phyloP scores from a whole-genome alignment of 495 filamentous ascomycete genomes.

The Aspergillus mulundensis region DNA sequence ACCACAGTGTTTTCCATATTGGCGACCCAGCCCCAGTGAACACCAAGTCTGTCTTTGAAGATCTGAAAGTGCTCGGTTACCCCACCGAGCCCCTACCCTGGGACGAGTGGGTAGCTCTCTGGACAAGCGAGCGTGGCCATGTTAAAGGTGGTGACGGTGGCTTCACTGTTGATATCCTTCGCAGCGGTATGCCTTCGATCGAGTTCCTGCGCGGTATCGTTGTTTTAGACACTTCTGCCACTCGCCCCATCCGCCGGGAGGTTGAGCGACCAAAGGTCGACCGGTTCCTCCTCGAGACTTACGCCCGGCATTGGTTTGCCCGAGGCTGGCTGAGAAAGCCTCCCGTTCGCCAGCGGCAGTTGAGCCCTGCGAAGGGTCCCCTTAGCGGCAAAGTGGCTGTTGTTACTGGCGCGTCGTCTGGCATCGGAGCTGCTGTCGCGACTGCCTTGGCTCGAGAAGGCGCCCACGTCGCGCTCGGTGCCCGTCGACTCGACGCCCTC shows the following conservation, averaged over 20 bases:
- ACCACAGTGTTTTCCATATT: conserved; percentile 59
- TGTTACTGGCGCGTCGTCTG: conserved; percentile 48
- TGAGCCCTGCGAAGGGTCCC: conserved; percentile 37
- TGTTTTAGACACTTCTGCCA: conserved; percentile 56
- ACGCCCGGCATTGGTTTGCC: conserved; percentile 66
- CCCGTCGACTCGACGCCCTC: conserved; percentile 57
- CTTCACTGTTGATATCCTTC: conserved; percentile 51
- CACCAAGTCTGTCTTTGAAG: conserved; percentile 51
- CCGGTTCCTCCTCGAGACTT: conserved; percentile 55
- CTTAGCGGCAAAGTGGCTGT: conserved; percentile 52
- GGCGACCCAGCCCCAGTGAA: conserved; percentile 61
- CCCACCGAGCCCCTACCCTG: conserved; percentile 52
- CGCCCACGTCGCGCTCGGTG: conserved; percentile 58
- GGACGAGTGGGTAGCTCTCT: conserved; percentile 61
- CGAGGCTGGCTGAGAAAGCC: conserved; percentile 60
- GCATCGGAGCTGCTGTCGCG: conserved; percentile 49
- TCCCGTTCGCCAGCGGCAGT: conserved; percentile 38
- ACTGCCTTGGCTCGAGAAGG: conserved; percentile 51
- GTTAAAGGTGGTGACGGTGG: conserved; percentile 55
- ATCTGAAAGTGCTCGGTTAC: conserved; percentile 58
- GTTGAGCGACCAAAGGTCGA: conserved; percentile 61
- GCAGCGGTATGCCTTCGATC: conserved; percentile 61
- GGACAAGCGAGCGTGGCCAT: conserved; percentile 55
- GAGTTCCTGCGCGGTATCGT: conserved; percentile 56
- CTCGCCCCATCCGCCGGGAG: conserved; percentile 49